Conservation (phyloP, 176 grass and related monocot species). For the Carex parvula region DNA sequence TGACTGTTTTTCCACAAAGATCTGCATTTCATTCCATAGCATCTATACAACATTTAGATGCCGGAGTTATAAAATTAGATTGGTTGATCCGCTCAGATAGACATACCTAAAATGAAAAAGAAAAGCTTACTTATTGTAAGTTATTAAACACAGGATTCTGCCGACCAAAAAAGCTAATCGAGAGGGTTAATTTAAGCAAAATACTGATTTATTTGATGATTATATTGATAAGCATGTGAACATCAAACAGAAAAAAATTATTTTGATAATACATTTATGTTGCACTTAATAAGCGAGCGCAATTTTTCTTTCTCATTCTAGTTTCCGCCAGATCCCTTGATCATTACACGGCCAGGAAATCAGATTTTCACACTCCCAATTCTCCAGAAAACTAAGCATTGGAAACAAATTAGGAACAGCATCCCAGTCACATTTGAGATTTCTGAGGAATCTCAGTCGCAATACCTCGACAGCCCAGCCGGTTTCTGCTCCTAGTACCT, state of each 20-base stretch:
- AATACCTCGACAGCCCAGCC: conserved; percentile 39
- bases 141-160: background rate
- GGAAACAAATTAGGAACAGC: conserved; percentile 36
- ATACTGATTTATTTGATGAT: background rate
- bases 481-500: conserved; percentile 16
- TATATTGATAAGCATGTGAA: background rate
- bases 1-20: background rate
- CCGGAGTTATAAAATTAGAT: background rate
- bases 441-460: conserved; percentile 50
- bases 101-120: background rate
- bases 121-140: background rate
- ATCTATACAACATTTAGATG: background rate
- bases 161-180: background rate
- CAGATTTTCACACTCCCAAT: conserved; percentile 31
- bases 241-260: background rate
- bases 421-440: conserved; percentile 38
- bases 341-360: conserved; percentile 41
- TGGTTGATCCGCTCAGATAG: background rate
- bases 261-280: background rate
- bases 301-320: background rate
- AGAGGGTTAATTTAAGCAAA: background rate
- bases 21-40: background rate
- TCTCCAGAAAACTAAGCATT: conserved; percentile 35
- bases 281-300: background rate
- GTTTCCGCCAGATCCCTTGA: conserved; percentile 50